Base-by-base conservation (phyloP, 208 protist genomes). In the Lotmaria passim region DNA sequence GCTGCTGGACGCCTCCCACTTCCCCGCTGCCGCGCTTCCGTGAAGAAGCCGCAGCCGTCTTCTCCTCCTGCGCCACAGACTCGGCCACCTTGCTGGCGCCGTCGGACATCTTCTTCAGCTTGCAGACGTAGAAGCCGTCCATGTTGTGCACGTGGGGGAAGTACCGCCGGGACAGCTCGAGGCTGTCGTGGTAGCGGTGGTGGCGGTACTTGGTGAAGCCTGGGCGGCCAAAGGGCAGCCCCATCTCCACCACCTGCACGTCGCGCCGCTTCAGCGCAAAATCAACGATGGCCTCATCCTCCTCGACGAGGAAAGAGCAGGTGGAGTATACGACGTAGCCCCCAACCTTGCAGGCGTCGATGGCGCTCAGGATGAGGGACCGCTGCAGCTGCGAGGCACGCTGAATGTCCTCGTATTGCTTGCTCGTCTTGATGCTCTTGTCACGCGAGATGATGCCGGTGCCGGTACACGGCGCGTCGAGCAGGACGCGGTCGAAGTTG, bases 91-190 rank as follows among this genome's bases (percentile, higher is more conserved):
- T 81, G 26, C 47, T 64, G 23, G 24, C 26, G 36, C 74, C 63
- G 41, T 84, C 56, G 3, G 85, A 86, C 12, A 94, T 44, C 81
- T 99, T 99, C 74, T 97, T 94, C 41, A 99, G 80, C 83, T 99
- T 99, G 78, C 92, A 96, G 4, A 99, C 98, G 81, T 97, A 99
- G 93, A 99, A 99, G 57, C 99, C 99, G 69, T 99, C 98, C 95
- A 99, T 99, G 85, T 99, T 99, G 87, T 99, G 98, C 24, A 93
- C 90, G 75, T 99, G 99, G 23, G 99, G 99, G 68, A 99, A 99
- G 79, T 98, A 96, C 15, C 86, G 84, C n/a, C 83, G 87, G 50
- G 83, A 81, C 46, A 73, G 47, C 65, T 87, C 75, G 48, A 96
- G 64, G 47, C 81, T 86, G 24, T 87, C 78, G 71, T 95, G 82